Evolutionary conservation across 2,329 filamentous ascomycete species (phyloP).

Genomic region (Penicillium sp.): DNA sequence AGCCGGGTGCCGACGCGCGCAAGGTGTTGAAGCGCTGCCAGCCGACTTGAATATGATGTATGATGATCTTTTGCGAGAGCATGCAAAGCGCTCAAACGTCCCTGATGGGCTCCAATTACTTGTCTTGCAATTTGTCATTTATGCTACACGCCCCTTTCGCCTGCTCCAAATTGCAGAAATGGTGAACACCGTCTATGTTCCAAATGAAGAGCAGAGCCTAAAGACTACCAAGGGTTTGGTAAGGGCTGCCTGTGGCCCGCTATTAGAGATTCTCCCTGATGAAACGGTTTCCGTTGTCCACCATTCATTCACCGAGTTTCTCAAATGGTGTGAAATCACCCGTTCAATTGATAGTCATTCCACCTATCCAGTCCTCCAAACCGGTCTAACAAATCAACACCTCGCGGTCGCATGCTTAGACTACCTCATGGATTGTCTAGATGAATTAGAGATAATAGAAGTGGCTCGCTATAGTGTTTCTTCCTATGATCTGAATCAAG

Average conservation of each 20-base stretch:
- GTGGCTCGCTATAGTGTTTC: no score
- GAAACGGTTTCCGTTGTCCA: conserved; percentile 49
- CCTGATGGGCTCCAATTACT: conserved; percentile 34
- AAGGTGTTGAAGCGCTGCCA: conserved; percentile 36
- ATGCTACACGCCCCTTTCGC: conserved; percentile 43
- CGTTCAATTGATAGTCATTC: not conserved
- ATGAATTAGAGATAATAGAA: not conserved
- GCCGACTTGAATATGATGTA: conserved; percentile 44
- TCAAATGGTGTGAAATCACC: not conserved
- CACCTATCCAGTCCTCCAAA: not conserved
- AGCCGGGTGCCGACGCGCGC: conserved; percentile 20
- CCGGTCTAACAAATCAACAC: not conserved
- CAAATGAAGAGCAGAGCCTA: not conserved
- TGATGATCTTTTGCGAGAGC: conserved; percentile 36
- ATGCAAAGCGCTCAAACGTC: conserved; percentile 34
- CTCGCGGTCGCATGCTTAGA: not conserved
- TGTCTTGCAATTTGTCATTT: conserved; percentile 45
- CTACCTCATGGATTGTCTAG: no score
- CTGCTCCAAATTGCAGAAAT: conserved; percentile 43
- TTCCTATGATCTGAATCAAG: no score
- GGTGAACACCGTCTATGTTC: conserved; percentile 3
- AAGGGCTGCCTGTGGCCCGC: conserved; percentile 39
- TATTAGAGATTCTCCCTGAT: conserved; percentile 48
- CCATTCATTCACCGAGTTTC: conserved; percentile 51
- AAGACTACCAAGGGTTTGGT: not conserved